Percentiles rank a stretch among this genome's conserved stretches.
Evolutionary conservation across 2,329 filamentous ascomycete genomes (phyloP).

Genomic region (Huntiella moniliformis): DNA sequence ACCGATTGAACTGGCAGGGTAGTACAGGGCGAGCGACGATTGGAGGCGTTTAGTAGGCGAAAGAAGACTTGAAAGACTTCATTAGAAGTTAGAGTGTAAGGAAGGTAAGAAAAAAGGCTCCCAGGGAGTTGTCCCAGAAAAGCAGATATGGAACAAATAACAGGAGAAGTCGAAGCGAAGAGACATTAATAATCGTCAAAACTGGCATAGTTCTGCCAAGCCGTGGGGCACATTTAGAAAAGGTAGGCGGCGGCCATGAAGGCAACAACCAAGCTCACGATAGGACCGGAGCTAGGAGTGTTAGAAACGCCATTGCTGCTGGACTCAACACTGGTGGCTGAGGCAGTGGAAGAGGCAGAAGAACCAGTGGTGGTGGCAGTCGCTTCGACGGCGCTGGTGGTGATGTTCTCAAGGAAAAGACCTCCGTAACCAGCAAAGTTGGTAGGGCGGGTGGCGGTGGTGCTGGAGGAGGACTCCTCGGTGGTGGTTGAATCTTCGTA

Average conservation of each 20-base stretch:
- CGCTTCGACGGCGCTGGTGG: constrained; percentile 13
- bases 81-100: constrained; percentile 1
- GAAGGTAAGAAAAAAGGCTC: neutral
- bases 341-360: constrained; percentile 1
- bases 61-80: no score
- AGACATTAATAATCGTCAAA: no score
- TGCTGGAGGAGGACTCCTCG: neutral
- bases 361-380: constrained; percentile 4
- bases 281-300: constrained; percentile 17
- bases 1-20: no score
- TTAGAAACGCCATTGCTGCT: constrained; percentile 28
- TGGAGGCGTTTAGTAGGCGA: no score
- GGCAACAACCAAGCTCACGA: constrained; percentile 36
- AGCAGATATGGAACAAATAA: constrained; percentile 9
- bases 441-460: constrained; percentile 14
- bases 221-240: constrained; percentile 19
- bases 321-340: constrained; percentile 20
- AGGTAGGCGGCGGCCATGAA: constrained; percentile 33
- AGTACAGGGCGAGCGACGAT: no score
- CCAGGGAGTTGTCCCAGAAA: no score
- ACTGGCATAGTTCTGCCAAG: neutral
- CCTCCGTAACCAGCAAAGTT: constrained; percentile 19
- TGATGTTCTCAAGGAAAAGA: constrained; percentile 36
- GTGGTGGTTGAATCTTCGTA: neutral
- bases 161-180: constrained; percentile 11